phyloP scores from a whole-genome alignment of 140 eudicot genomes.

The Erigeron philadelphicus region DNA sequence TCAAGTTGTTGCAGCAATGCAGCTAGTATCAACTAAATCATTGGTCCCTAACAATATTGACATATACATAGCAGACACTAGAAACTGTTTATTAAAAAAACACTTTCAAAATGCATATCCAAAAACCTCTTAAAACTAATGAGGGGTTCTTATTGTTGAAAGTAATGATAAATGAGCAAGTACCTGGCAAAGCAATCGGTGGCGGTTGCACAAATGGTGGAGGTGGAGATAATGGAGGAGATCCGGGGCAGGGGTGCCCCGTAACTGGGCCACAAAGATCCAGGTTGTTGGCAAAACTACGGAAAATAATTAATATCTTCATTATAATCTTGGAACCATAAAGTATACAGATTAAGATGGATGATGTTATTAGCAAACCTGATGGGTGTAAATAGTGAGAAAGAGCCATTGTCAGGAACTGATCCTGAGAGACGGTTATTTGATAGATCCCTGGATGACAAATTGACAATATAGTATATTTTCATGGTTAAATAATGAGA shows the following conservation, averaged over 20 bases:
- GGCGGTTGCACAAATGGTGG: slow-evolving; percentile 78
- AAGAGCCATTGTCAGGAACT: slow-evolving; percentile 94
- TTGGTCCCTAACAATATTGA: too few species aligned
- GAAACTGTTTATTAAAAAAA: neutral
- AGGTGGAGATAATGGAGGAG: slow-evolving; percentile 97
- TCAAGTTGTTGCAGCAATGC: too few species aligned
- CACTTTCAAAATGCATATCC: neutral
- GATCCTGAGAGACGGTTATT: slow-evolving; percentile 75
- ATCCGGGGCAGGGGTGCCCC: slow-evolving; percentile 88
- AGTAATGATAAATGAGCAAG: neutral
- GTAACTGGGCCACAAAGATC: slow-evolving; percentile 93
- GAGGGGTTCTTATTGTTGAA: too few species aligned
- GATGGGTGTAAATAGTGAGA: slow-evolving; percentile 80
- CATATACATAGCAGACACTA: too few species aligned
- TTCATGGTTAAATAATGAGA: neutral
- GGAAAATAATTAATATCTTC: neutral
- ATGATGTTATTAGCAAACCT: slow-evolving; percentile 39
- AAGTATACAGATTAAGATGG: neutral
- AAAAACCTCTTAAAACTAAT: too few species aligned
- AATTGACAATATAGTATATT: neutral
- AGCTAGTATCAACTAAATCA: too few species aligned
- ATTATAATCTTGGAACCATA: slow-evolving; percentile 11
- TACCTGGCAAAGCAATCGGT: slow-evolving; percentile 60
- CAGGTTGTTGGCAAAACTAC: slow-evolving; percentile 86
- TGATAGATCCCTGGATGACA: slow-evolving; percentile 66